phyloP scores from a whole-genome alignment of 1,284 basidiomycete species.

The Cutaneotrichosporon dermatis region DNA sequence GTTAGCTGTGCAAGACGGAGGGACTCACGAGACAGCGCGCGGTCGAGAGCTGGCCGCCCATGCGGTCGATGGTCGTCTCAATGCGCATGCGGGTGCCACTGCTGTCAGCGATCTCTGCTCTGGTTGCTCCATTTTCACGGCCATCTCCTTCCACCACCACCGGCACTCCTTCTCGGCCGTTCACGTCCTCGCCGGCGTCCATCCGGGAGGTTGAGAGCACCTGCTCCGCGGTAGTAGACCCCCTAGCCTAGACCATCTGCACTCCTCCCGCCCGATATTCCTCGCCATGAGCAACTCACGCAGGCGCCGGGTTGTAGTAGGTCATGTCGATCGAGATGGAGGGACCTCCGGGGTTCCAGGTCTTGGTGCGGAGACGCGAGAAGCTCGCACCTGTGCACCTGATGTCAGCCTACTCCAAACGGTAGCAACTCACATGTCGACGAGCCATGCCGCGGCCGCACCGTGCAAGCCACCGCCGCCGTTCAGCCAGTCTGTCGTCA shows the following conservation, averaged over 20 bases:
- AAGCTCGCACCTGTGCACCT: constrained; percentile 11
- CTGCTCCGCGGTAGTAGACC: too few relatives aligned
- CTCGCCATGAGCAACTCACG: constrained; percentile 3
- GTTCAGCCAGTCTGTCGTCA: constrained; percentile 32
- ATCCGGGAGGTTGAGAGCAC: too few relatives aligned
- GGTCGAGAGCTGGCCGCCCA: constrained; percentile 7
- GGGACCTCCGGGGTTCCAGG: constrained; percentile 29
- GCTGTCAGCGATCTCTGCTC: background rate
- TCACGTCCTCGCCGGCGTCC: too few relatives aligned
- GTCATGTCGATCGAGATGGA: constrained; percentile 31
- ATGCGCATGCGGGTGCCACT: constrained; percentile 4
- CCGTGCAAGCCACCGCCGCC: constrained; percentile 31
- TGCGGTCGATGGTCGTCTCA: constrained; percentile 7
- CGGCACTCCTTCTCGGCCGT: too few relatives aligned
- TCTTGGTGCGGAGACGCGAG: constrained; percentile 17
- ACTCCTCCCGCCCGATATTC: too few relatives aligned
- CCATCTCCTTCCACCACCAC: too few relatives aligned
- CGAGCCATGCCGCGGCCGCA: constrained; percentile 33
- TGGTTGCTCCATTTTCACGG: too few relatives aligned
- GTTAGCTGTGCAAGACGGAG: background rate
- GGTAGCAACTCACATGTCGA: constrained; percentile 40
- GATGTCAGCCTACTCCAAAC: too few relatives aligned
- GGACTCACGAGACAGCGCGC: constrained; percentile 5
- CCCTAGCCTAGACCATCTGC: too few relatives aligned
- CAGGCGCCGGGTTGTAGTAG: constrained; percentile 26